phyloP scores from a whole-genome alignment of 257 asterid species.

The Nicotiana tabacum region DNA sequence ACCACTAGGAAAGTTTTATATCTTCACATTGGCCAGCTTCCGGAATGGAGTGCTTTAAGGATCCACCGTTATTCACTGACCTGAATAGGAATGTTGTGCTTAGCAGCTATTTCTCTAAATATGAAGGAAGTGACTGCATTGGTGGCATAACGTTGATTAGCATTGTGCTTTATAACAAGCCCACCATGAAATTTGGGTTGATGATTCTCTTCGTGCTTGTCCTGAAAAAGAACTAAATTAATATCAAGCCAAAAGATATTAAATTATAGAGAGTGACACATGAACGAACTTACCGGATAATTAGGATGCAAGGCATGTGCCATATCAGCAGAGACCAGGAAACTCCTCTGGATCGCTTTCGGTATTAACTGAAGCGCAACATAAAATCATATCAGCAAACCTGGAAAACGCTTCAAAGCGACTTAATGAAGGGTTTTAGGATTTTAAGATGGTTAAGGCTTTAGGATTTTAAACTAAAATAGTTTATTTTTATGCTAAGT shows the following conservation, averaged over 20 bases:
- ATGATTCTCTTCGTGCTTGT: conserved; percentile 93
- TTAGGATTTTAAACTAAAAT: background rate
- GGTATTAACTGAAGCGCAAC: conserved; percentile 46
- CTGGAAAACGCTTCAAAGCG: background rate
- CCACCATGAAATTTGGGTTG: conserved; percentile 95
- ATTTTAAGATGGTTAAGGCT: too few species aligned
- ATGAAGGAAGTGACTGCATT: conserved; percentile 85
- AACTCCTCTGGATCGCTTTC: conserved; percentile 83
- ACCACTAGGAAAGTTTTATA: too few species aligned
- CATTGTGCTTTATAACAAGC: conserved; percentile 89
- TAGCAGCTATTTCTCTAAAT: conserved; percentile 78
- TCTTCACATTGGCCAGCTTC: background rate
- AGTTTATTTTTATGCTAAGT: background rate
- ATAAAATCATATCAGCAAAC: background rate
- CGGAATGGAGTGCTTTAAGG: background rate
- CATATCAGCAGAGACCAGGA: conserved; percentile 96
- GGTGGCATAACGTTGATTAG: conserved; percentile 92
- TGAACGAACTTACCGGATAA: conserved; percentile 51
- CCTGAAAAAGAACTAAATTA: conserved; percentile 42
- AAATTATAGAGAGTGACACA: background rate
- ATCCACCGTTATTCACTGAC: conserved; percentile 24
- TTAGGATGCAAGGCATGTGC: conserved; percentile 98
- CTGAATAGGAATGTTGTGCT: conserved; percentile 80
- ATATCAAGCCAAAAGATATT: background rate
- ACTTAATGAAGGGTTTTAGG: background rate